Conservation (phyloP, 345 rosid genomes). For the Hypericum androsaemum region DNA sequence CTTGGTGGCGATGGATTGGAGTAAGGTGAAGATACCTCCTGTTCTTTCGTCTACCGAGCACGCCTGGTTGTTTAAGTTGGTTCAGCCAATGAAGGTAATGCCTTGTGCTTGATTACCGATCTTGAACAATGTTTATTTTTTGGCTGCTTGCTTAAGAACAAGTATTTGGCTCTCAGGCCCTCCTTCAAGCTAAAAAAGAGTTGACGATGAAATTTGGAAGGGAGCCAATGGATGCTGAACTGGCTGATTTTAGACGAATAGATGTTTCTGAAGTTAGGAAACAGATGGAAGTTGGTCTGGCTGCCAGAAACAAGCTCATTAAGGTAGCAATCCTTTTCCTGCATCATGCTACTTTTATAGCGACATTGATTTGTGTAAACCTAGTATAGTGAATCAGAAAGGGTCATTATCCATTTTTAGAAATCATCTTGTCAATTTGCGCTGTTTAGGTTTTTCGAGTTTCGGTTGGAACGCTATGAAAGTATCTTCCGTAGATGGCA, state of each 20-base stretch:
- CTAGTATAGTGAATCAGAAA: too few species aligned
- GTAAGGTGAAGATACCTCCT: slow-evolving; percentile 89
- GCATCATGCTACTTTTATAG: too few species aligned
- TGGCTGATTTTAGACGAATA: slow-evolving; percentile 49
- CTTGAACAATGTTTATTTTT: slow-evolving; percentile 4
- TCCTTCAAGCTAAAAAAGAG: slow-evolving; percentile 47
- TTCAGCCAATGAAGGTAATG: slow-evolving; percentile 94
- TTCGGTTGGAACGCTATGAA: neutral
- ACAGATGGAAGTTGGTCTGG: slow-evolving; percentile 56
- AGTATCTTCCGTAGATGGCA: neutral
- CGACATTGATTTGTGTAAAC: too few species aligned
- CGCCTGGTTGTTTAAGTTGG: slow-evolving; percentile 76
- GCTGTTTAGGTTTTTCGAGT: neutral
- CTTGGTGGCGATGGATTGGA: slow-evolving; percentile 84
- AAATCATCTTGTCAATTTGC: neutral
- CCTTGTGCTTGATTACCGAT: too few species aligned
- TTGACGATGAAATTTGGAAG: slow-evolving; percentile 40
- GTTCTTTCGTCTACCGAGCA: slow-evolving; percentile 77
- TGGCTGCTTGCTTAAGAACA: slow-evolving; percentile 14
- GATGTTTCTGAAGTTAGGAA: slow-evolving; percentile 37
- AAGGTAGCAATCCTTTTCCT: slow-evolving; percentile 32
- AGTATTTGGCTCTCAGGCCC: slow-evolving; percentile 32
- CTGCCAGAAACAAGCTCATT: slow-evolving; percentile 86
- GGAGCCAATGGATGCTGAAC: slow-evolving; percentile 56
- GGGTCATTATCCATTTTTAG: too few species aligned